These are phyloP conservation scores for Taphrina deformans DNA, from an alignment of 1,139 yeast genomes.

Conservation along the genomic window DNA sequence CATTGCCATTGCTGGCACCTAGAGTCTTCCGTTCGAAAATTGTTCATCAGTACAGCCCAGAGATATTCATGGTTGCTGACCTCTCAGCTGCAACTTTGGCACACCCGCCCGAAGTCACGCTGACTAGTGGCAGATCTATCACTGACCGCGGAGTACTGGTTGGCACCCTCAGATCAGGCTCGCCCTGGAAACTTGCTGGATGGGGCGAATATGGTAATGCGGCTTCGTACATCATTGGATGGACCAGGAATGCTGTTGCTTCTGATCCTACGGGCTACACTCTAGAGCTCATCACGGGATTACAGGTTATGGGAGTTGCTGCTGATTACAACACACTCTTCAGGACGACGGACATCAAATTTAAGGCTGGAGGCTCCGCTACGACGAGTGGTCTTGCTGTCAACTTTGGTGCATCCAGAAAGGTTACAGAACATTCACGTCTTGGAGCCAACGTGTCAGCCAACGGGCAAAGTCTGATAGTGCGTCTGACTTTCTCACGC, in stretches of 20 bases:
- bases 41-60: constrained; percentile 28
- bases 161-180: constrained; percentile 27
- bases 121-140: constrained; percentile 30
- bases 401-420: constrained; percentile 25
- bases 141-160: constrained; percentile 30
- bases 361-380: constrained; percentile 30
- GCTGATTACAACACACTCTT: constrained; percentile 26
- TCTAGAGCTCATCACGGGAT: constrained; percentile 31
- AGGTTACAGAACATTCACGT: constrained; percentile 30
- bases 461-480: constrained; percentile 22
- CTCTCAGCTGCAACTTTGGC: constrained; percentile 11
- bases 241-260: constrained; percentile 25
- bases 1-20: constrained; percentile 20
- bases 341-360: constrained; percentile 12
- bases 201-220: constrained; percentile 28
- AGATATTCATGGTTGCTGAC: constrained; percentile 19
- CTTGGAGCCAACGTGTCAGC: constrained; percentile 18
- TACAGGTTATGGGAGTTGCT: constrained; percentile 28
- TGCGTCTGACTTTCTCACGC: constrained; percentile 29
- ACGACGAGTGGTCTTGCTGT: constrained; percentile 31
- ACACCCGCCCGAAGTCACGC: constrained; percentile 30
- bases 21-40: constrained; percentile 23
- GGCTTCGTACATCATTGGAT: constrained; percentile 27
- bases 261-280: constrained; percentile 23
- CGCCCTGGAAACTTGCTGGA: constrained; percentile 25